These are phyloP conservation scores for Hanseniaspora valbyensis DNA, from an alignment of 805 yeast species.

Conservation along the genomic window DNA sequence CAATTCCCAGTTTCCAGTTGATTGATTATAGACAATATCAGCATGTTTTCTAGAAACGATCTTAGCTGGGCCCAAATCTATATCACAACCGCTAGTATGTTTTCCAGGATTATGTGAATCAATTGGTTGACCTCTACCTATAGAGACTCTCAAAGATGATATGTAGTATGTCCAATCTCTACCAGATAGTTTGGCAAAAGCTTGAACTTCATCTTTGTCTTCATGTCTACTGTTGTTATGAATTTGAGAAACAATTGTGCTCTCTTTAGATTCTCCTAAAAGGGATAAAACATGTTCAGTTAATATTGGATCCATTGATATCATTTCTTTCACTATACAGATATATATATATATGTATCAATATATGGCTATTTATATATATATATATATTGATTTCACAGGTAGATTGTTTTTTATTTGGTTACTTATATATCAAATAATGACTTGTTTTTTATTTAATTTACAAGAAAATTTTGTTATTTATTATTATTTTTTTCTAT, in stretches of 20 bases:
- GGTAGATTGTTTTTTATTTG: too few species aligned
- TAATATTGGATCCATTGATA: slow-evolving; percentile 36
- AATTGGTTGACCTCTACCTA: slow-evolving; percentile 48
- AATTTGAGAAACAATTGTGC: slow-evolving; percentile 59
- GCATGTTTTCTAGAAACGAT: slow-evolving; percentile 94
- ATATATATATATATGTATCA: too few species aligned
- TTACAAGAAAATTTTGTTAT: too few species aligned
- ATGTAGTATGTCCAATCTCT: slow-evolving; percentile 89
- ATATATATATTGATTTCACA: too few species aligned
- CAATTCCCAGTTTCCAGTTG: slow-evolving; percentile 74
- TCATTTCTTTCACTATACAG: too few species aligned
- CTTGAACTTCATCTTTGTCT: slow-evolving; percentile 69
- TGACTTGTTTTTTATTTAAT: too few species aligned
- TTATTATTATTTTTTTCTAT: too few species aligned
- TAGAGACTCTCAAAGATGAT: slow-evolving; percentile 57
- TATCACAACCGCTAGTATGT: slow-evolving; percentile 37
- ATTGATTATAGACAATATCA: slow-evolving; percentile 61
- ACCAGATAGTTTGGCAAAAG: slow-evolving; percentile 94
- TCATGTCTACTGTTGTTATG: slow-evolving; percentile 61
- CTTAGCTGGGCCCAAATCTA: slow-evolving; percentile 92
- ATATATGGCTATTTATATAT: too few species aligned
- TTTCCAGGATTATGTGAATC: slow-evolving; percentile 28
- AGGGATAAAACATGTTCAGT: slow-evolving; percentile 65
- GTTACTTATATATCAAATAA: too few species aligned
- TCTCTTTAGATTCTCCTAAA: slow-evolving; percentile 59